Base-by-base conservation (phyloP, 768 basidiomycete genomes). In the Phaeotremella skinneri region DNA sequence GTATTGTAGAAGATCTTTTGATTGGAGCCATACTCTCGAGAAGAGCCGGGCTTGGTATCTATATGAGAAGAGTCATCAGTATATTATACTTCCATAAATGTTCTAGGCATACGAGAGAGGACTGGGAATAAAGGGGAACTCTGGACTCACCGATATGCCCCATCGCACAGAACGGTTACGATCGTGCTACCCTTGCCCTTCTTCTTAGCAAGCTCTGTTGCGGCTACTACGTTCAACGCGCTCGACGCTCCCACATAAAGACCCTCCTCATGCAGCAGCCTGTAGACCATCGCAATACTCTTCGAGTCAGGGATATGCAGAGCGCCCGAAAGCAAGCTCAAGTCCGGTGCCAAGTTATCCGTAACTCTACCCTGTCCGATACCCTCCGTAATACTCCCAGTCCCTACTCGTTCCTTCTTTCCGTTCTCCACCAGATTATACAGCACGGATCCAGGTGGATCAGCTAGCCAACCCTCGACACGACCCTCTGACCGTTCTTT, bases 351-450 rank as follows among this genome's bases (percentile, higher is more conserved):
- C 65, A 99, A 79, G 77, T 99, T 99, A 73, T 89, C 81, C 9
- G 96, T 99, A 49, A 99, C 82, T 61, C 96, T 87, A 14, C 96
- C 96, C 77, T 98, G 96, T 53, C 96, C 96, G 70, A 99, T 97
- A 34, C 73, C 77, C 65, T 78, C 77, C 25, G 77, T 78, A 60
- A 78, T 77, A 0, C 71, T 73, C n/a, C 76, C 76, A 13, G 62
- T 76, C 1, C 76, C 76, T 47, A 67, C 74, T 45, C 76, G 42
- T 55, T 66, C 67, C 20, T 62, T 86, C 56, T 73, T 71, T 0
- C 91, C 92, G 59, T 85, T 90, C 39, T 81, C 83, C 45, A 98
- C 74, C 69, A 90, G 90, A 73, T 88, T 84, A 61, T 88, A 84
- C 68, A 99, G 79, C 52, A 96, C 90, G 73, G 90, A 91, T 39